Evolutionary conservation across 2,329 filamentous ascomycete genomes (phyloP).

Genomic region (Amauroascus niger): DNA sequence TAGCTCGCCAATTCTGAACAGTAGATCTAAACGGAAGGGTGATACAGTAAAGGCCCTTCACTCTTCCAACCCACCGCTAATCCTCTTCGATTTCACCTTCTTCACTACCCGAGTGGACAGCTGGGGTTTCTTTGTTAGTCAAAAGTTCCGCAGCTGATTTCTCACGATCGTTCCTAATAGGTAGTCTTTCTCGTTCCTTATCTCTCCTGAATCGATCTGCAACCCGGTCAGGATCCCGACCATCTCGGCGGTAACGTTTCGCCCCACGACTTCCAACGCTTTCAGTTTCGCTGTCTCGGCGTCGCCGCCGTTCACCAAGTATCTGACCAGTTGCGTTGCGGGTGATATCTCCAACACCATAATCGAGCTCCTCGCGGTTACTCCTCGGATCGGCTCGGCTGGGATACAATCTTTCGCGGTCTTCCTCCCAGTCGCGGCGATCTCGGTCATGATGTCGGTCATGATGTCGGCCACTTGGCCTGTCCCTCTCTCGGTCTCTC

Average conservation of each 20-base stretch:
- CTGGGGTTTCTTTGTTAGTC: constrained; percentile 22
- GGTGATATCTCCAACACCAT: constrained; percentile 59
- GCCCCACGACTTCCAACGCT: constrained; percentile 49
- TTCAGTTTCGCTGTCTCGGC: constrained; percentile 67
- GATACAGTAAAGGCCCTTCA: no score
- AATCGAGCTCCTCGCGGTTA: constrained; percentile 79
- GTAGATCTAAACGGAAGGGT: no score
- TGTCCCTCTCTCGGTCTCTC: constrained; percentile 34
- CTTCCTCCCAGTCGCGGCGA: constrained; percentile 76
- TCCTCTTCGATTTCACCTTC: constrained; percentile 95
- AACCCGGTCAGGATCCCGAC: constrained; percentile 29
- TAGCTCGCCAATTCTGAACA: no score
- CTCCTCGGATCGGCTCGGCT: constrained; percentile 69
- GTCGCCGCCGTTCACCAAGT: constrained; percentile 59
- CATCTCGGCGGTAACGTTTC: constrained; percentile 46
- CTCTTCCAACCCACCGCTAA: constrained; percentile 18
- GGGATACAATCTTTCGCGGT: constrained; percentile 78
- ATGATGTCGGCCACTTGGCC: constrained; percentile 31
- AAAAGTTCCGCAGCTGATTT: constrained; percentile 23
- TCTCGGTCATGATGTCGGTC: constrained; percentile 54
- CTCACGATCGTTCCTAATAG: background rate
- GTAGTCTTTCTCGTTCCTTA: constrained; percentile 22
- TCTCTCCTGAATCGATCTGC: constrained; percentile 27
- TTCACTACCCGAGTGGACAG: constrained; percentile 76
- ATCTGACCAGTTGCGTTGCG: constrained; percentile 44